phyloP scores from a whole-genome alignment of 2,329 filamentous ascomycete species.

The Colletotrichum nymphaeae region DNA sequence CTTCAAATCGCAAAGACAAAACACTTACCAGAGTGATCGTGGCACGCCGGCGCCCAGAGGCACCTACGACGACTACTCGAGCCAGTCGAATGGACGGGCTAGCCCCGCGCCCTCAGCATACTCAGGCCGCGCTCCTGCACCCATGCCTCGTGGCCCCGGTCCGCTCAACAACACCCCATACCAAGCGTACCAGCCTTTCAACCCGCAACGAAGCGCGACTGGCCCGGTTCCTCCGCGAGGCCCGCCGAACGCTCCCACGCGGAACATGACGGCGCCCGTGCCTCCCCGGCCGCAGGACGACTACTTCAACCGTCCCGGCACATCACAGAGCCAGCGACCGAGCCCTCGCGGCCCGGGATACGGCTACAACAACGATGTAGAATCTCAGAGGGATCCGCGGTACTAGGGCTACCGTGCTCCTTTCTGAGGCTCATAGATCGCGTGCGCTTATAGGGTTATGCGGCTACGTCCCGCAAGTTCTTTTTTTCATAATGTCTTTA shows the following conservation, averaged over 20 bases:
- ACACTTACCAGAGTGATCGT: constrained; percentile 18
- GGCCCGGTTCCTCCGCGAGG: constrained; percentile 48
- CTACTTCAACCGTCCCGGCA: constrained; percentile 43
- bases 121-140: constrained; percentile 39
- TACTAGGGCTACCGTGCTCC: constrained; percentile 39
- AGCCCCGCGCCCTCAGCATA: constrained; percentile 47
- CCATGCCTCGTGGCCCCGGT: constrained; percentile 37
- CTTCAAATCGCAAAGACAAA: constrained; percentile 39
- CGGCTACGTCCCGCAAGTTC: constrained; percentile 9
- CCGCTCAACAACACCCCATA: constrained; percentile 35
- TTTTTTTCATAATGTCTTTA: constrained; percentile 35
- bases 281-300: constrained; percentile 42
- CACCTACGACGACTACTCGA: constrained; percentile 36
- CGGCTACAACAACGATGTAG: constrained; percentile 48
- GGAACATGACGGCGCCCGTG: constrained; percentile 59
- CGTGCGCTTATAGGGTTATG: background rate
- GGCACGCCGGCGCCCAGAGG: constrained; percentile 12
- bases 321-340: constrained; percentile 38
- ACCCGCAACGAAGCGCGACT: constrained; percentile 53
- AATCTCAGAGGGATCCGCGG: constrained; percentile 46
- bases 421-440: background rate
- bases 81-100: constrained; percentile 44
- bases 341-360: constrained; percentile 43
- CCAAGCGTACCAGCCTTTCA: constrained; percentile 40
- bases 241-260: constrained; percentile 50